phyloP scores from a whole-genome alignment of 176 grass and related monocot genomes.

The Raddia guianensis region DNA sequence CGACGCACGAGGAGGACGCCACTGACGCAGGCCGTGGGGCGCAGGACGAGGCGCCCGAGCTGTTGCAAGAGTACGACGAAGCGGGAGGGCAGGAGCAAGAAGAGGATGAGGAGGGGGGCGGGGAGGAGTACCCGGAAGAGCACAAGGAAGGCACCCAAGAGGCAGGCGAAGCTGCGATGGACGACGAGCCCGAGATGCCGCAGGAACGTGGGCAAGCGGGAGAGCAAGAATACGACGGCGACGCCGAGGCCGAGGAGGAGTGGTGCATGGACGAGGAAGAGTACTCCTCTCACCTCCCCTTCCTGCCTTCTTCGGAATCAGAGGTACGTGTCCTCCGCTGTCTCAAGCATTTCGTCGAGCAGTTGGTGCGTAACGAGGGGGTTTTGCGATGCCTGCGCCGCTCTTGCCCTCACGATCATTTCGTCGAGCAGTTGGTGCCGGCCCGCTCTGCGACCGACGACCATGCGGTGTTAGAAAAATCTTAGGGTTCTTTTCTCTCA shows the following conservation, averaged over 20 bases:
- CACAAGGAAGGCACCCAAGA: not conserved
- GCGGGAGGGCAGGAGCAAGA: not conserved
- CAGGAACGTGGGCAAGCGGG: not conserved
- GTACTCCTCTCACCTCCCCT: conserved; percentile 73
- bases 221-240: not conserved
- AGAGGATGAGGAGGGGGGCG: not conserved
- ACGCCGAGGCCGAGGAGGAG: conserved; percentile 12
- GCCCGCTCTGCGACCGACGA: not conserved
- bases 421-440: conserved; percentile 25
- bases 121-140: not conserved
- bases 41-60: conserved; percentile 22
- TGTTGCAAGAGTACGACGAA: not conserved
- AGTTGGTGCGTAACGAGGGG: not conserved
- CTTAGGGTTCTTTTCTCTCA: not conserved
- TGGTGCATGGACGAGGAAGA: conserved; percentile 33
- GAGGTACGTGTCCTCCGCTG: conserved; percentile 44
- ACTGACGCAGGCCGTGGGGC: not conserved
- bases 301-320: conserved; percentile 69
- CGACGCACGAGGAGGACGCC: not conserved
- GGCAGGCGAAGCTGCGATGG: conserved; percentile 14
- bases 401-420: conserved; percentile 17
- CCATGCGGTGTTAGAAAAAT: conserved; percentile 6
- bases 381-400: not conserved
- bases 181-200: not conserved
- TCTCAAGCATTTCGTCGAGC: conserved; percentile 41